Base-by-base conservation (phyloP, 768 basidiomycete genomes). In the Baorangia bicolor region DNA sequence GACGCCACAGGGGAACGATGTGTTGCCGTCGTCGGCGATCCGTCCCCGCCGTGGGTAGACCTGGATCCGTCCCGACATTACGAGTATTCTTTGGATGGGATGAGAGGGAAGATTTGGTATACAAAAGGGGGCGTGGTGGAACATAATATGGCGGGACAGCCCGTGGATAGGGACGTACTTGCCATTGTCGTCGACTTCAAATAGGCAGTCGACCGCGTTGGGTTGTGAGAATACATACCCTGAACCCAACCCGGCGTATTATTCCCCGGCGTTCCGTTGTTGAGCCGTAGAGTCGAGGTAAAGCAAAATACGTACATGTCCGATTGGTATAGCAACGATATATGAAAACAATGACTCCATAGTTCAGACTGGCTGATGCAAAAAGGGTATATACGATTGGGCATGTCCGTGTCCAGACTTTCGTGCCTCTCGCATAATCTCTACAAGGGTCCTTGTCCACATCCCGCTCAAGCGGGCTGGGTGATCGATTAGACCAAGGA, bases 1-100 rank as follows among this genome's bases (percentile, higher is more conserved):
- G 65, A 68, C 5, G 66, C 66, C 13, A 59, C 55, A 9, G 63
- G 56, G 4, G 53, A 51, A 2, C 45, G 18, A 12, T 63, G 58
- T n/a, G 35, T 56, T 2, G 41, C 51, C 25, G 49, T 39, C 25
- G 53, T 68, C 31, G 57, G 63, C 7, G 60, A 57, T n/a, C 30
- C 48, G 6, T 66, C 14, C 16, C 53, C 53, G 5, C 53, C 54
- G 35, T 56, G 54, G 56, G 35, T 0, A 6, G 51, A 11, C 10
- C 33, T 59, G 10, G 23, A 65, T 14, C 28, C 47, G 12, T 9
- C 42, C 0, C 48, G 47, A 2, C 33, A 40, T 4, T 48, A 65
- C 25, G 51, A 53, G 20, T 55, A 55, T 14, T 8, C 35, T 10
- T 33, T 67, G n/a, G 59, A 62, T 21, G 60, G 44, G 34, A 39